A percentile compares a stretch with the other conserved stretches of the same genome.
These are phyloP conservation scores for Saccharomyces uvarum DNA, from an alignment of 1,139 yeast species.

Conservation along the genomic window DNA sequence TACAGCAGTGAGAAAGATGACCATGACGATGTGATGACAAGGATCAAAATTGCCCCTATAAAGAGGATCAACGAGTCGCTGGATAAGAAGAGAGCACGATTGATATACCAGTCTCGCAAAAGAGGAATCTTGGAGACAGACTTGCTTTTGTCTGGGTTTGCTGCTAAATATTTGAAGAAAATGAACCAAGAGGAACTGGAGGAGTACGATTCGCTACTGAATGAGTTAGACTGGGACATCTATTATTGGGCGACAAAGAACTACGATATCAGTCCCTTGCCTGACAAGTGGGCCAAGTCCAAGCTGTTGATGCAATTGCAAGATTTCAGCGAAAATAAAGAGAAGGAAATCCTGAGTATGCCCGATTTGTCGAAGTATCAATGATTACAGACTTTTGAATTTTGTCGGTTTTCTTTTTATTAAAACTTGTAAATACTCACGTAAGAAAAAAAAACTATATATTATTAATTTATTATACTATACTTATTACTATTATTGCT, in stretches of 20 bases:
- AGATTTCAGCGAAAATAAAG: slow-evolving; percentile 65
- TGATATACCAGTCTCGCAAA: slow-evolving; percentile 85
- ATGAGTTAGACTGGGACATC: slow-evolving; percentile 96
- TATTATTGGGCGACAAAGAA: slow-evolving; percentile 95
- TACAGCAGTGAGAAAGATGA: slow-evolving; percentile 1
- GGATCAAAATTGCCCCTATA: slow-evolving; percentile 64
- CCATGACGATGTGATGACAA: slow-evolving; percentile 20
- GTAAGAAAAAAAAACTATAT: neutral
- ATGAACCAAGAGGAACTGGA: slow-evolving; percentile 64
- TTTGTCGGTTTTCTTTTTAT: neutral
- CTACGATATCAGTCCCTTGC: slow-evolving; percentile 72
- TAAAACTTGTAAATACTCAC: neutral
- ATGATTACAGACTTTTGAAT: neutral
- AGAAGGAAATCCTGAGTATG: slow-evolving; percentile 74
- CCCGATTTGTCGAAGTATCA: slow-evolving; percentile 46
- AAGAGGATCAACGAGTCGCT: slow-evolving; percentile 67
- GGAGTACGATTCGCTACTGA: slow-evolving; percentile 78
- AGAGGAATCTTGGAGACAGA: slow-evolving; percentile 95
- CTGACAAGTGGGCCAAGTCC: slow-evolving; percentile 73
- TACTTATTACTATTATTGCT: neutral
- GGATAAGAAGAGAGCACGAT: slow-evolving; percentile 74
- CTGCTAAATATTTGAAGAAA: slow-evolving; percentile 56
- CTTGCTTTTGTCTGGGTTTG: slow-evolving; percentile 74
- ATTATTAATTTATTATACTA: neutral
- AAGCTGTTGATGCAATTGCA: slow-evolving; percentile 59